Evolutionary conservation across 176 grass and related monocot genomes (phyloP).

Genomic region (Chloris gayana): DNA sequence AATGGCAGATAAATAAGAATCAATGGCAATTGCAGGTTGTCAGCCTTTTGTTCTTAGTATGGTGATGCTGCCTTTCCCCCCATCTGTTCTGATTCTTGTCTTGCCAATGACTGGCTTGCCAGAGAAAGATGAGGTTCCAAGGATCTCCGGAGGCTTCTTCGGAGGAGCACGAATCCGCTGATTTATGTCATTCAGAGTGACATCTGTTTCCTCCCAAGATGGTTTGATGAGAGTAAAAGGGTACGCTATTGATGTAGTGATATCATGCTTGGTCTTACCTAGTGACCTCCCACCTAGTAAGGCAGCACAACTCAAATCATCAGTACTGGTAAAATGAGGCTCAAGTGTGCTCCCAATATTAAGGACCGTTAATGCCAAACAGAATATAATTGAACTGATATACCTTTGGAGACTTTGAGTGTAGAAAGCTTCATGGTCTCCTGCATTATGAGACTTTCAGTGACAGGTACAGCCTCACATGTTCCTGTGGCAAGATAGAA

Average conservation of each 20-base stretch:
- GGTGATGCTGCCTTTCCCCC: slow-evolving; percentile 96
- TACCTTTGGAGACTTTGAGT: slow-evolving; percentile 92
- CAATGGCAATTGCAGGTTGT: slow-evolving; percentile 22
- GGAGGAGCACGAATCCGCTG: slow-evolving; percentile 64
- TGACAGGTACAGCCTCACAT: slow-evolving; percentile 48
- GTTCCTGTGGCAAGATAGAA: slow-evolving; percentile 56
- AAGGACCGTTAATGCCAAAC: slow-evolving; percentile 29
- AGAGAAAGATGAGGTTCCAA: slow-evolving; percentile 77
- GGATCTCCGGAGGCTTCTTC: slow-evolving; percentile 44
- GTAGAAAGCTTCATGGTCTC: slow-evolving; percentile 61
- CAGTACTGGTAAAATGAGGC: slow-evolving; percentile 17
- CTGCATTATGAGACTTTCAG: slow-evolving; percentile 49
- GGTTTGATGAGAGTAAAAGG: slow-evolving; percentile 94
- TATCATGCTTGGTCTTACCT: slow-evolving; percentile 56
- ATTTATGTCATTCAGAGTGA: slow-evolving; percentile 90
- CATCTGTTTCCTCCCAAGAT: slow-evolving; percentile 71
- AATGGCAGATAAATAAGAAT: slow-evolving; percentile 35
- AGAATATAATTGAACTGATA: slow-evolving; percentile 25
- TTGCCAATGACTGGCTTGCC: slow-evolving; percentile 89
- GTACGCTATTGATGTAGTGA: slow-evolving; percentile 69
- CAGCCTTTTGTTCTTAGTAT: slow-evolving; percentile 88
- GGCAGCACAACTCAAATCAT: slow-evolving; percentile 40
- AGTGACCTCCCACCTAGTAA: slow-evolving; percentile 60
- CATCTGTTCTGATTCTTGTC: slow-evolving; percentile 84
- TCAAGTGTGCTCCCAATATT: neutral